Conservation (phyloP, 2,329 filamentous ascomycete genomes). For the Pleoardoris graminearum region DNA sequence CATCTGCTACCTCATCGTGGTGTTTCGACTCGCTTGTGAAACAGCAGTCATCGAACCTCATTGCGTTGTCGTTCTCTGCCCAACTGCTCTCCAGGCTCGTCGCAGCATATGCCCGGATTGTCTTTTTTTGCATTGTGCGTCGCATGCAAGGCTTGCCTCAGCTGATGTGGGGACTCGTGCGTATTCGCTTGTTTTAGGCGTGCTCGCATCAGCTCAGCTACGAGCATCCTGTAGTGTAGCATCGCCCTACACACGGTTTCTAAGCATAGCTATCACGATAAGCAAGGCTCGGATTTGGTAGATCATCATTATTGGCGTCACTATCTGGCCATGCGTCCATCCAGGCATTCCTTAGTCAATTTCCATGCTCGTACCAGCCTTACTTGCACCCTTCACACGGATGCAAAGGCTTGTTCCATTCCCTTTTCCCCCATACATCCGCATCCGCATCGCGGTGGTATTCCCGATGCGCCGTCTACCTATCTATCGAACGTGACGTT, state of each 20-base stretch:
- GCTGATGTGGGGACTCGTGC: not conserved
- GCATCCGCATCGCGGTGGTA: too few species aligned
- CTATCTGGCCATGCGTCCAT: too few species aligned
- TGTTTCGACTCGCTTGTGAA: not conserved
- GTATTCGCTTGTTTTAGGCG: not conserved
- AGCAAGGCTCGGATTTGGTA: too few species aligned
- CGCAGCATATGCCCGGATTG: too few species aligned
- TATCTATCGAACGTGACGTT: too few species aligned
- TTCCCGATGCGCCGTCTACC: too few species aligned
- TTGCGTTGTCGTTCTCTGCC: not conserved
- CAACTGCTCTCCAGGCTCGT: not conserved
- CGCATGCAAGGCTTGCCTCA: slow-evolving; percentile 2
- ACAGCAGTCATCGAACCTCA: not conserved
- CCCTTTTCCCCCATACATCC: not conserved
- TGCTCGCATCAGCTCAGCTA: slow-evolving; percentile 1
- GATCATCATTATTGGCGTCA: too few species aligned
- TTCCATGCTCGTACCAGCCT: not conserved
- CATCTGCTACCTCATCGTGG: slow-evolving; percentile 6
- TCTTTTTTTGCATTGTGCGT: too few species aligned
- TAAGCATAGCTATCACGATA: not conserved
- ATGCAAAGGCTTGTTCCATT: slow-evolving; percentile 1
- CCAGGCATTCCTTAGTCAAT: too few species aligned
- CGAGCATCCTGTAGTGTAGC: not conserved
- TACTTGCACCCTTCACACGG: slow-evolving; percentile 4
- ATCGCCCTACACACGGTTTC: not conserved